phyloP scores from a whole-genome alignment of 2,329 filamentous ascomycete genomes.

The Didymella pomorum region DNA sequence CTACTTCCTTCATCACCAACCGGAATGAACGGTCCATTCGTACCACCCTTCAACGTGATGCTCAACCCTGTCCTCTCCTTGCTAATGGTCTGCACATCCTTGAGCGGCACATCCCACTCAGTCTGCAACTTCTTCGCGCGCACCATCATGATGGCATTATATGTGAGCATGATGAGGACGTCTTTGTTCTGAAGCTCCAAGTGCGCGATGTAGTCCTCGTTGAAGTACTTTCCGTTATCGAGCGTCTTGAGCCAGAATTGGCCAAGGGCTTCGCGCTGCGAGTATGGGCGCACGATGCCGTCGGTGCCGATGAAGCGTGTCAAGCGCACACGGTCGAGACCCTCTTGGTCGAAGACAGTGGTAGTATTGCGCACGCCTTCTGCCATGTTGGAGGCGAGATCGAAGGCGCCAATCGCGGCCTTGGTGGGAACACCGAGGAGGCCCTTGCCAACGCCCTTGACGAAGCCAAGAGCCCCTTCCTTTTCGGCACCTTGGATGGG shows the following conservation, averaged over 20 bases:
- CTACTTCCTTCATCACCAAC: slow-evolving; percentile 83
- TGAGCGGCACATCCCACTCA: slow-evolving; percentile 96
- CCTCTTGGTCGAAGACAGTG: slow-evolving; percentile 94
- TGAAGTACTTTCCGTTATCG: slow-evolving; percentile 97
- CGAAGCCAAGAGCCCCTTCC: slow-evolving; percentile 91
- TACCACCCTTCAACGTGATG: slow-evolving; percentile 85
- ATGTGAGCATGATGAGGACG: slow-evolving; percentile 74
- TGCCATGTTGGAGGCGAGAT: slow-evolving; percentile 94
- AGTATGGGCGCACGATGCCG: slow-evolving; percentile 93
- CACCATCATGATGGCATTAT: slow-evolving; percentile 83
- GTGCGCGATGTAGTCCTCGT: slow-evolving; percentile 96
- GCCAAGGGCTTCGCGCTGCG: slow-evolving; percentile 90
- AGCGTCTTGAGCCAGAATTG: slow-evolving; percentile 99
- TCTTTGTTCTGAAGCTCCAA: slow-evolving; percentile 89
- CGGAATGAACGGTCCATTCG: slow-evolving; percentile 93
- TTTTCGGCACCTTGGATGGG: slow-evolving; percentile 95
- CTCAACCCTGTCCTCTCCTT: slow-evolving; percentile 96
- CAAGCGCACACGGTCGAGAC: slow-evolving; percentile 92
- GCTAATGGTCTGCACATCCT: slow-evolving; percentile 94
- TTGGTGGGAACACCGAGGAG: slow-evolving; percentile 95
- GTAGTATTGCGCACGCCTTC: slow-evolving; percentile 99
- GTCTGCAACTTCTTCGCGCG: slow-evolving; percentile 83
- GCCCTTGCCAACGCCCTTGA: slow-evolving; percentile 97
- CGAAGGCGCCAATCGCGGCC: slow-evolving; percentile 93
- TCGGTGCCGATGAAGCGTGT: slow-evolving; percentile 91